Conservation (phyloP, 2,329 filamentous ascomycete species). For the Nothophoma quercina region DNA sequence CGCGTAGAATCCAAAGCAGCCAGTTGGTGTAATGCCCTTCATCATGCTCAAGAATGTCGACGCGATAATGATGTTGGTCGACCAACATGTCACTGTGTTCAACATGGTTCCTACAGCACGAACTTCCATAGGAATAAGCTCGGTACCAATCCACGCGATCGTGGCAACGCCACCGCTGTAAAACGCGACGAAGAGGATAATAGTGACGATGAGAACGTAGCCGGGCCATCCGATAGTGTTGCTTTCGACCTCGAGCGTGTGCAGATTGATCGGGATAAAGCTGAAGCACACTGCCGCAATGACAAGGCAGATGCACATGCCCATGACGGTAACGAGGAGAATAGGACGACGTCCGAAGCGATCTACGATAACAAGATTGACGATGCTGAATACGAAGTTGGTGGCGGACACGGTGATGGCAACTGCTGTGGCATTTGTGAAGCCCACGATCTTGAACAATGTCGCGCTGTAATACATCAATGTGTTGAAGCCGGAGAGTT, state of each 20-base stretch:
- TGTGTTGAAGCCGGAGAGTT: conserved; percentile 66
- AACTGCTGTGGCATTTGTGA: conserved; percentile 79
- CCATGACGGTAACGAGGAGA: conserved; percentile 54
- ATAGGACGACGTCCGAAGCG: conserved; percentile 79
- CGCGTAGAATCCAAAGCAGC: conserved; percentile 51
- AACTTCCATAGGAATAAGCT: conserved; percentile 49
- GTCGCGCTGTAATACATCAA: conserved; percentile 76
- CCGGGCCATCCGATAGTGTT: conserved; percentile 43
- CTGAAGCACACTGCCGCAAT: conserved; percentile 77
- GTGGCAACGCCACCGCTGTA: conserved; percentile 46
- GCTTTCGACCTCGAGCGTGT: conserved; percentile 43
- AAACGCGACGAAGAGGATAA: conserved; percentile 49
- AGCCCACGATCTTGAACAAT: conserved; percentile 68
- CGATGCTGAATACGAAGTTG: conserved; percentile 81
- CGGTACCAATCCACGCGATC: conserved; percentile 44
- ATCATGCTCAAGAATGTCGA: conserved; percentile 52
- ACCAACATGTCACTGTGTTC: conserved; percentile 44
- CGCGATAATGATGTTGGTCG: conserved; percentile 46
- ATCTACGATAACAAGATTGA: conserved; percentile 81
- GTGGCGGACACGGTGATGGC: conserved; percentile 81
- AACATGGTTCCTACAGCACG: conserved; percentile 50
- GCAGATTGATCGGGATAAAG: conserved; percentile 60
- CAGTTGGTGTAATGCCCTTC: conserved; percentile 48
- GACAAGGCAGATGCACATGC: conserved; percentile 77
- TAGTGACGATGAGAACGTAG: conserved; percentile 47